phyloP scores from a whole-genome alignment of 306 rosid species.

The Spatholobus suberectus region DNA sequence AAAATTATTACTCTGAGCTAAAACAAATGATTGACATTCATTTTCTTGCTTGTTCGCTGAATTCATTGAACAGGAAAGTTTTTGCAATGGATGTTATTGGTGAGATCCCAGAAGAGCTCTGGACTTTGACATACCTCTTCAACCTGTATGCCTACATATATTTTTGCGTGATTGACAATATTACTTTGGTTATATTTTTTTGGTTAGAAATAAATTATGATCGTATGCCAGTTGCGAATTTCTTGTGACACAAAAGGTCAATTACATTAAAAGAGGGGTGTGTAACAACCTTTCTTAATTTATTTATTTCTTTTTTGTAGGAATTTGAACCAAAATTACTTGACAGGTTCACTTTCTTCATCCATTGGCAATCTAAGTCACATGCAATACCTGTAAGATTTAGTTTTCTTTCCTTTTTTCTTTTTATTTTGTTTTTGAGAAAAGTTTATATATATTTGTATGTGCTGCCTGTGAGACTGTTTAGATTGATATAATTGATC shows the following conservation, averaged over 20 bases:
- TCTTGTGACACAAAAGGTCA: not conserved
- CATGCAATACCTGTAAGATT: constrained; percentile 66
- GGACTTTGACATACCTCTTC: constrained; percentile 59
- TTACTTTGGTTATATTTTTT: not conserved
- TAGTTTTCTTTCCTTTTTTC: not conserved
- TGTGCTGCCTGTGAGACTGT: too few species aligned
- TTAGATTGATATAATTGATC: too few species aligned
- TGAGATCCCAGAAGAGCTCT: constrained; percentile 60
- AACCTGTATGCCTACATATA: constrained; percentile 51
- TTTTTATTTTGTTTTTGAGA: not conserved
- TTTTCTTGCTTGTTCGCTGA: not conserved
- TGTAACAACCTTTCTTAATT: not conserved
- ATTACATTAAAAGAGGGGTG: too few species aligned
- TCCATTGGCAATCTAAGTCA: constrained; percentile 57
- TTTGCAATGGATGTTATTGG: constrained; percentile 44
- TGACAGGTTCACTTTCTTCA: constrained; percentile 61
- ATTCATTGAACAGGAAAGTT: constrained; percentile 51
- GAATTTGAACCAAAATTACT: constrained; percentile 58
- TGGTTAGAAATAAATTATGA: not conserved
- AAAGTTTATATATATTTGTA: not conserved
- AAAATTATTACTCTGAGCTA: constrained; percentile 1
- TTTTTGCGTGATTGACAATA: not conserved
- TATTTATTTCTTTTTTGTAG: constrained; percentile 43
- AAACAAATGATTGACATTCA: not conserved
- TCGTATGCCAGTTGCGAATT: not conserved